Conservation (phyloP, 106 monocot species). For the Apostasia shenzhenica region DNA sequence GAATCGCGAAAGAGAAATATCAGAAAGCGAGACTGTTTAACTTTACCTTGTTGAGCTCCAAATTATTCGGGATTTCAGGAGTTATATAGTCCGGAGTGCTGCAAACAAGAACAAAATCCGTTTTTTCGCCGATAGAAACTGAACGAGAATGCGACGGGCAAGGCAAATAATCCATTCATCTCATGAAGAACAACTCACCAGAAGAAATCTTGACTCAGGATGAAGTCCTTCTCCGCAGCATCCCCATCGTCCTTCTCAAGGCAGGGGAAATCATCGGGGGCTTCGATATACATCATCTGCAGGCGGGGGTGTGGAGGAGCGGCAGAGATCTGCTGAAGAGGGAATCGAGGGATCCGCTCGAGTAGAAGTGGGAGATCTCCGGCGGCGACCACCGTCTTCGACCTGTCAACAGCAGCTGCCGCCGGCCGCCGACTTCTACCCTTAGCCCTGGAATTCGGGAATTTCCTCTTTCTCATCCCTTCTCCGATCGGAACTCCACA, state of each 20-base stretch:
- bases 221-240: slow-evolving; percentile 41
- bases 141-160: background rate
- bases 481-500: background rate
- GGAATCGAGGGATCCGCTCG: slow-evolving; percentile 26
- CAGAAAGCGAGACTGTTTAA: slow-evolving; percentile 1
- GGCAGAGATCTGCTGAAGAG: slow-evolving; percentile 2
- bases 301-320: slow-evolving; percentile 9
- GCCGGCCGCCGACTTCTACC: background rate
- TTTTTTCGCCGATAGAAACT: background rate
- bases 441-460: background rate
- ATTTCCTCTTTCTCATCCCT: slow-evolving; percentile 22
- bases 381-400: slow-evolving; percentile 15
- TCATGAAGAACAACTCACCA: slow-evolving; percentile 19
- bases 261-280: slow-evolving; percentile 3
- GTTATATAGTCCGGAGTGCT: slow-evolving; percentile 98
- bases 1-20: background rate
- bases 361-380: slow-evolving; percentile 40
- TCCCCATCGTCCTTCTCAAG: slow-evolving; percentile 14
- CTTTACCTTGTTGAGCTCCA: slow-evolving; percentile 57
- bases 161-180: background rate
- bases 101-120: slow-evolving; percentile 12
- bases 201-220: slow-evolving; percentile 98
- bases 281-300: slow-evolving; percentile 35
- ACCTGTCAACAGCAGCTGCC: slow-evolving; percentile 4
- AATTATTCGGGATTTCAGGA: slow-evolving; percentile 53